These are phyloP conservation scores for Colletotrichum tamarilloi DNA, from an alignment of 2,329 filamentous ascomycete species.

Conservation along the genomic window DNA sequence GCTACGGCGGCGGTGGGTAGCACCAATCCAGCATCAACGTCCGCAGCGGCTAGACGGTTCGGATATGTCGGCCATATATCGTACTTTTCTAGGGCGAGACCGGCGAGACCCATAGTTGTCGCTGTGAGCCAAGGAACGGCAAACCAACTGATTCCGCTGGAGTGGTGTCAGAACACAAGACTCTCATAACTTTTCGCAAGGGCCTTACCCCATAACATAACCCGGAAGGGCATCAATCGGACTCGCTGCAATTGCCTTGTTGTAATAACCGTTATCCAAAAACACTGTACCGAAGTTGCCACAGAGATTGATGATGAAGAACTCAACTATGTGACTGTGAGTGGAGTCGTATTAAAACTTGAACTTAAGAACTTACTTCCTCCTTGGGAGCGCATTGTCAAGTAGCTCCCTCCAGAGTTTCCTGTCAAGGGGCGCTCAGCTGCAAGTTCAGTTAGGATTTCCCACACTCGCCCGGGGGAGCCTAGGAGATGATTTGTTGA, in stretches of 20 bases:
- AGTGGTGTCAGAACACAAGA: not conserved
- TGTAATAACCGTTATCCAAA: conserved; percentile 89
- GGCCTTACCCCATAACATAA: conserved; percentile 76
- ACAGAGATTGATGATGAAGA: conserved; percentile 90
- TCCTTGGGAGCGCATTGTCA: conserved; percentile 86
- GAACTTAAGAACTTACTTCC: conserved; percentile 57
- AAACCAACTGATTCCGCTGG: conserved; percentile 82
- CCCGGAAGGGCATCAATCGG: conserved; percentile 88
- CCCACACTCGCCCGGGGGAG: conserved; percentile 81
- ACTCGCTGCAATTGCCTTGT: conserved; percentile 91
- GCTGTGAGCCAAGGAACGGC: conserved; percentile 92
- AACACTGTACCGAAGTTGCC: conserved; percentile 89
- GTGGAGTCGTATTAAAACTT: not conserved
- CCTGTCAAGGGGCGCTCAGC: conserved; percentile 79
- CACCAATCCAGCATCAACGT: conserved; percentile 86
- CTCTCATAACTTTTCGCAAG: not conserved
- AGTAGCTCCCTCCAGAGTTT: conserved; percentile 83
- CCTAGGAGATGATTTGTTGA: conserved; percentile 78
- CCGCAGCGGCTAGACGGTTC: conserved; percentile 75
- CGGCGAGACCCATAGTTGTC: conserved; percentile 87
- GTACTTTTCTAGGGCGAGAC: conserved; percentile 81
- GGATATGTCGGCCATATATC: conserved; percentile 79
- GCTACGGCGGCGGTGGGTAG: conserved; percentile 88
- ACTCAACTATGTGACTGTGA: conserved; percentile 62
- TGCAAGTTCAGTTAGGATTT: conserved; percentile 77